phyloP scores from a whole-genome alignment of 2,329 filamentous ascomycete species.

The Fusarium falciforme region DNA sequence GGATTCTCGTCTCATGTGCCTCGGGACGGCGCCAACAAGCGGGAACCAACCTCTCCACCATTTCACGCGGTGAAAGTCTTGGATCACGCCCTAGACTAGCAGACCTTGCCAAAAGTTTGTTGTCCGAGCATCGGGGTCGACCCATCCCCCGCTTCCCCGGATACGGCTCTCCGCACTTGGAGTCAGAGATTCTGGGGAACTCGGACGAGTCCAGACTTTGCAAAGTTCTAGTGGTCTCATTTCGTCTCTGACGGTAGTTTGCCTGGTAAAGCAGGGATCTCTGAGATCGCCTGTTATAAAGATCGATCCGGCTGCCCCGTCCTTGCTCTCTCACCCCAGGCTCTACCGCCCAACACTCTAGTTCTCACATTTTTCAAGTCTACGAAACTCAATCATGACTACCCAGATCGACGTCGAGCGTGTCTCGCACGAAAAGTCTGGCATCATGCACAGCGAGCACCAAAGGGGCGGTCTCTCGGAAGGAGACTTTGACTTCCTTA shows the following conservation, averaged over 20 bases:
- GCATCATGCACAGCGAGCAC: conserved; percentile 39
- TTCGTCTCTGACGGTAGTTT: not conserved
- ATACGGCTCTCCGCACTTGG: conserved; percentile 15
- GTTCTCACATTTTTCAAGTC: conserved; percentile 1
- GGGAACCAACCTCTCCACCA: not conserved
- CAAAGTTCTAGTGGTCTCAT: not conserved
- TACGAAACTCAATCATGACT: conserved; percentile 14
- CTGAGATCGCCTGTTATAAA: not conserved
- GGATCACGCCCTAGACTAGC: not conserved
- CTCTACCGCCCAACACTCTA: not conserved
- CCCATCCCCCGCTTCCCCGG: conserved; percentile 28
- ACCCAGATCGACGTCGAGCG: conserved; percentile 41
- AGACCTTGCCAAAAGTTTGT: not conserved
- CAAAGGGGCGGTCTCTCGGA: conserved; percentile 36
- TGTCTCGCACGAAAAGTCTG: conserved; percentile 38
- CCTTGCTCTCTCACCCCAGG: not conserved
- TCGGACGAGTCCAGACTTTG: not conserved
- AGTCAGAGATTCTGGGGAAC: conserved; percentile 22
- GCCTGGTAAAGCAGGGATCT: not conserved
- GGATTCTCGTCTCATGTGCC: not conserved
- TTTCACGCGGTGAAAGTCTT: not conserved
- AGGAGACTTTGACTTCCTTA: conserved; percentile 46
- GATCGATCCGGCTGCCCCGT: not conserved
- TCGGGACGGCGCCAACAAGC: not conserved
- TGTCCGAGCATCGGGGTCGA: not conserved